Base-by-base conservation (phyloP, 192 early-diverging fungal genomes). In the Obelidium mucronatum region DNA sequence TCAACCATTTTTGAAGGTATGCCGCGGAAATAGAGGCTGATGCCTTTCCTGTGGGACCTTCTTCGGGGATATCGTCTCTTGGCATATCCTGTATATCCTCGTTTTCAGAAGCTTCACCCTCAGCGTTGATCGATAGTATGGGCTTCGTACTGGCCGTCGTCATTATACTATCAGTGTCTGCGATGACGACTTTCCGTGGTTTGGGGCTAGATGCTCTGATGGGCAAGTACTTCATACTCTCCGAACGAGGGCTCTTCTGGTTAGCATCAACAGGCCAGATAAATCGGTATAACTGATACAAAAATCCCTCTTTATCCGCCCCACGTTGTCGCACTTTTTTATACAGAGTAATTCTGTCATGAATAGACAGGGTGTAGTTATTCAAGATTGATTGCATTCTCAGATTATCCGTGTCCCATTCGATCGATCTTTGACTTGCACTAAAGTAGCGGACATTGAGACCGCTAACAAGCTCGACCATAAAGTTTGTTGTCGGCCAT, bases 371-470 rank as follows among this genome's bases (percentile, higher is more conserved):
- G 2, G 84, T 79, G 77, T 84, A 85, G 71, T 88, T 88, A 73
- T 84, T 84, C 13, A 88, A 67, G 39, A 85, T 80, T 33, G 80
- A 82, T 63, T 85, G 80, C 76, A 85, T 85, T 5, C 80, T 78
- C 6, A 88, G 70, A 59, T 85, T 82, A 59, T 83, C 76, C 1
- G 79, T 73, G 67, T 85, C 79, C 81, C 79, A 81, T n/a, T 83
- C 79, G 0, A 79, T 62, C 56, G 75, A 68, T 17, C 67, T 42
- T 22, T 54, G 65, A 22, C 51, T 54, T 11, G 48, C 34, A 19
- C 72, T 66, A 48, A 88, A 83, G 74, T 82, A 88, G 52, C 81
- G 82, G 31, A 85, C 82, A 66, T 88, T 88, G 53, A 71, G 8
- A 17, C 84, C 86, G 67, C 80, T 76, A 44, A 78, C 62, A 6